These are phyloP conservation scores for Medicago lupulina DNA, from an alignment of 306 rosid species.

Conservation along the genomic window DNA sequence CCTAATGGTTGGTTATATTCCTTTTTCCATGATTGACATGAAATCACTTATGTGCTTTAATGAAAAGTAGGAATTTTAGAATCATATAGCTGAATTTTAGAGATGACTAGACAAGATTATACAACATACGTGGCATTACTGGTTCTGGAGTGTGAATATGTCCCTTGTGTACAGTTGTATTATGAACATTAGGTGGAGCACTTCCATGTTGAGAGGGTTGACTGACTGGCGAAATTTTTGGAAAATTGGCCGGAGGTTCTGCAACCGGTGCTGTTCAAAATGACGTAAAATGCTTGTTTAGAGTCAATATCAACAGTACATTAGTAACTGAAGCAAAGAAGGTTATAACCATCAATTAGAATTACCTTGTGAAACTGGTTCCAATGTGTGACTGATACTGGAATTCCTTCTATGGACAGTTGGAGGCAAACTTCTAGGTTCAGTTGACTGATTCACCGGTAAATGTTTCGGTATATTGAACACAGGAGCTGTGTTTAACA, in stretches of 20 bases:
- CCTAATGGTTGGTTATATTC: too few species aligned
- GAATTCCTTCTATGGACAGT: conserved; percentile 43
- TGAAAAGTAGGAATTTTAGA: conserved; percentile 32
- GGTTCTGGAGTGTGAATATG: conserved; percentile 34
- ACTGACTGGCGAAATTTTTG: conserved; percentile 34
- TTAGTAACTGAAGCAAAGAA: background rate
- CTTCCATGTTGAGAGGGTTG: conserved; percentile 43
- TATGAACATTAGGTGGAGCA: conserved; percentile 35
- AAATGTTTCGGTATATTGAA: conserved; percentile 54
- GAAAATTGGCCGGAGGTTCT: conserved; percentile 39
- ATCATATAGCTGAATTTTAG: conserved; percentile 33
- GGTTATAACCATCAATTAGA: conserved; percentile 8
- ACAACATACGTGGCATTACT: conserved; percentile 46
- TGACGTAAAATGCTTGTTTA: conserved; percentile 9
- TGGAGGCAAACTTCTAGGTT: conserved; percentile 60
- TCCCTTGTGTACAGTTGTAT: conserved; percentile 39
- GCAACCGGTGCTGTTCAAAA: conserved; percentile 58
- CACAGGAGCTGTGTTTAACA: conserved; percentile 55
- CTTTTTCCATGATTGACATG: too few species aligned
- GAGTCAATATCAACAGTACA: conserved; percentile 20
- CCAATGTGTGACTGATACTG: conserved; percentile 48
- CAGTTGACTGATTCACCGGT: conserved; percentile 52
- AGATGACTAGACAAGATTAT: conserved; percentile 26
- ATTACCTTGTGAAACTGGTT: conserved; percentile 64
- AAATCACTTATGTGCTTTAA: conserved; percentile 16